phyloP scores from a whole-genome alignment of 164 flowering plant genomes.

The Tetrastigma voinierianum region DNA sequence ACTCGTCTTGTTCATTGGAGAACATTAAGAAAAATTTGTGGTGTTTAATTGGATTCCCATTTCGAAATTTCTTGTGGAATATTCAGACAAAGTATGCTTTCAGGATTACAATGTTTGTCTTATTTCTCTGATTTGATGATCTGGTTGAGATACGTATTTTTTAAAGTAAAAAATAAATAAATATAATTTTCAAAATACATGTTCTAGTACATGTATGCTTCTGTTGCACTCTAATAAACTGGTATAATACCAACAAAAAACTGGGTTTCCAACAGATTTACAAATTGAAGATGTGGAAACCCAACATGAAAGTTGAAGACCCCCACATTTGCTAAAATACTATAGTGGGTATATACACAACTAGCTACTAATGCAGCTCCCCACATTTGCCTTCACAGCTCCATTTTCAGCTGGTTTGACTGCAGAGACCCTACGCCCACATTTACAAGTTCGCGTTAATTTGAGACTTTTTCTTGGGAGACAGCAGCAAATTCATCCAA shows the following conservation, averaged over 20 bases:
- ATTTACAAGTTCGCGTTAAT: not conserved
- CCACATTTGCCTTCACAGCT: conserved; percentile 42
- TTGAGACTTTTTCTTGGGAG: not conserved
- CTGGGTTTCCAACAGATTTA: conserved; percentile 14
- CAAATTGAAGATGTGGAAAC: conserved; percentile 26
- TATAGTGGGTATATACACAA: conserved; percentile 31
- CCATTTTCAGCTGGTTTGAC: conserved; percentile 69
- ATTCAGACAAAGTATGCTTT: too few species aligned
- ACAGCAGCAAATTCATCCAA: not conserved
- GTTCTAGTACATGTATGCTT: too few species aligned
- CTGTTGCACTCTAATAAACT: too few species aligned
- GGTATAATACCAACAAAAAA: conserved; percentile 7
- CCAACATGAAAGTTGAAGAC: conserved; percentile 20
- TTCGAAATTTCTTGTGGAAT: too few species aligned
- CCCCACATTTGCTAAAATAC: conserved; percentile 17
- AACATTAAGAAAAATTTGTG: too few species aligned
- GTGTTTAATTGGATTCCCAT: too few species aligned
- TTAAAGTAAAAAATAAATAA: too few species aligned
- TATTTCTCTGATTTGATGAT: too few species aligned
- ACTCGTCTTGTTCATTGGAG: too few species aligned
- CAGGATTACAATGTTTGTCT: too few species aligned
- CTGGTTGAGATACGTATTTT: too few species aligned
- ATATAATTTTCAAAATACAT: too few species aligned
- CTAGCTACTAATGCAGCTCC: conserved; percentile 16
- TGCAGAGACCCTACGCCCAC: conserved; percentile 41